A percentile compares a stretch with the other conserved stretches of the same genome.
phyloP scores from a whole-genome alignment of 768 basidiomycete species.

The Tylopilus intermedius region DNA sequence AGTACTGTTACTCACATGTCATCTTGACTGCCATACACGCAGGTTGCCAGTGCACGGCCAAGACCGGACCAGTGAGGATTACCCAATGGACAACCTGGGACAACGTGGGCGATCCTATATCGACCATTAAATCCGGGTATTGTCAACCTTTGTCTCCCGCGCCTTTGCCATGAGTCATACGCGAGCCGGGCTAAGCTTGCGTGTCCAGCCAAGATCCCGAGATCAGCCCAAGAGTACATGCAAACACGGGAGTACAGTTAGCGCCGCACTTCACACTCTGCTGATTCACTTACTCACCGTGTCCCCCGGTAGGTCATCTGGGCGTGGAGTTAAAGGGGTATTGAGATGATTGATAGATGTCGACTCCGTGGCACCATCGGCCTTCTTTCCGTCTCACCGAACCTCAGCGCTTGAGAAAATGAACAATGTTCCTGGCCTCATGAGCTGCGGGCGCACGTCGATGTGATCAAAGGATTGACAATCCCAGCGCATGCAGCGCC shows the following conservation, averaged over 20 bases:
- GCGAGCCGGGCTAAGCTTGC: background rate
- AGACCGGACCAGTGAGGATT: no score
- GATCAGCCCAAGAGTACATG: background rate
- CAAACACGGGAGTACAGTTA: background rate
- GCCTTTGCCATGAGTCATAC: no score
- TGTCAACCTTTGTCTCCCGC: no score
- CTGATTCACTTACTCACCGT: background rate
- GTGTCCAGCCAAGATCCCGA: background rate
- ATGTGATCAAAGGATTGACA: background rate
- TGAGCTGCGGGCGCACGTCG: background rate
- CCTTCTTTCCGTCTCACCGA: background rate
- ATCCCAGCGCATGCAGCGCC: background rate
- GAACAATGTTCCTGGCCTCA: background rate
- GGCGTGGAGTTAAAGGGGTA: slow-evolving; percentile 20
- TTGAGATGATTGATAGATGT: background rate
- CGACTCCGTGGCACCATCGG: background rate
- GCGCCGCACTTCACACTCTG: background rate
- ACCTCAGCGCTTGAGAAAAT: background rate
- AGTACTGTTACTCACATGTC: no score
- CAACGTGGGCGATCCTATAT: no score
- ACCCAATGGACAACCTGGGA: no score
- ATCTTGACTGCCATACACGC: no score
- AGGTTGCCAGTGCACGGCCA: no score
- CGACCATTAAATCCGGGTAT: no score
- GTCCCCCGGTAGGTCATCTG: background rate